Evolutionary conservation across 352 stramenopile genomes (phyloP).

Genomic region (Phytophthora citricola): DNA sequence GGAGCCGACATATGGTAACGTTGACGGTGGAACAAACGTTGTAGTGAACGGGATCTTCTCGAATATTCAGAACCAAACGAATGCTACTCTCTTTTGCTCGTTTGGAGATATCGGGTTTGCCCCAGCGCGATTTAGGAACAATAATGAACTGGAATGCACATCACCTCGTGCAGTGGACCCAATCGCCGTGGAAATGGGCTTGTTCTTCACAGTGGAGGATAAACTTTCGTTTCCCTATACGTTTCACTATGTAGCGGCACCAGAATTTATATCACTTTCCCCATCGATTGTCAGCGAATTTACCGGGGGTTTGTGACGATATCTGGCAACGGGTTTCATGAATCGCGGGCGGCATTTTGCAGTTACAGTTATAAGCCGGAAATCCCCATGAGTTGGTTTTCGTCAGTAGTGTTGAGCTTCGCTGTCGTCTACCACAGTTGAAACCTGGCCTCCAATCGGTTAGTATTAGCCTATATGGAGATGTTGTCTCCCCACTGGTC

Average conservation of each 20-base stretch:
- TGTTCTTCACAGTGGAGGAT: conserved; percentile 40
- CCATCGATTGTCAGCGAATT: conserved; percentile 36
- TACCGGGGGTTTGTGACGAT: conserved; percentile 33
- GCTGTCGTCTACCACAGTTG: conserved; percentile 36
- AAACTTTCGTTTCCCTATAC: conserved; percentile 26
- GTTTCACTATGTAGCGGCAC: conserved; percentile 40
- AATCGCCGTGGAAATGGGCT: conserved; percentile 22
- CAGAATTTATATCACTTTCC: conserved; percentile 27
- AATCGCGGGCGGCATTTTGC: conserved; percentile 34
- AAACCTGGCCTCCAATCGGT: conserved; percentile 28
- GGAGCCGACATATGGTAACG: conserved; percentile 27
- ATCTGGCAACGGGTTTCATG: conserved; percentile 41
- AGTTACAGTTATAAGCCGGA: conserved; percentile 18
- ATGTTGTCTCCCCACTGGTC: conserved; percentile 18
- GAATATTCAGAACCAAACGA: not conserved
- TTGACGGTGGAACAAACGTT: conserved; percentile 41
- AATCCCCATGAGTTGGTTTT: conserved; percentile 17
- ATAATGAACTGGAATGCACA: conserved; percentile 28
- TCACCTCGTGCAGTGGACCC: conserved; percentile 23
- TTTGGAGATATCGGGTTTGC: conserved; percentile 34
- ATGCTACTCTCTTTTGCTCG: conserved; percentile 33
- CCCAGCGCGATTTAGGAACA: conserved; percentile 9
- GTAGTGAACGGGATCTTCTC: conserved; percentile 42
- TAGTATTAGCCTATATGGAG: conserved; percentile 45
- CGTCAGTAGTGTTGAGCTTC: conserved; percentile 25